Percentiles rank a stretch among this genome's conserved stretches.
These are phyloP conservation scores for Erysimum cheiri DNA, from an alignment of 441 rosid species.

Conservation along the genomic window DNA sequence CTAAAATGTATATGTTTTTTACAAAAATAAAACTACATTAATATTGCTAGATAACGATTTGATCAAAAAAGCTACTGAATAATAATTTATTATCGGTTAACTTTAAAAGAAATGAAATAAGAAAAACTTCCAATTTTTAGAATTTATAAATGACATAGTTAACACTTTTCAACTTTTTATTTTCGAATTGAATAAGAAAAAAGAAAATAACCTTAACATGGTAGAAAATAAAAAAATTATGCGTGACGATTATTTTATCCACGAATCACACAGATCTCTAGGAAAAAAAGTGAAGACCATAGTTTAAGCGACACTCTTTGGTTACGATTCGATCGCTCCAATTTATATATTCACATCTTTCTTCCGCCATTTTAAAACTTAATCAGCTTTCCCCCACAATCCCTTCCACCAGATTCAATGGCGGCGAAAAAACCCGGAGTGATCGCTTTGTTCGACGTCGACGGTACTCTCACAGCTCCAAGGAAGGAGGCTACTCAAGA, in stretches of 20 bases:
- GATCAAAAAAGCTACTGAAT: too few species aligned
- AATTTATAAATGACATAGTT: too few species aligned
- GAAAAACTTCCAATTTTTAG: too few species aligned
- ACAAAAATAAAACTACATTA: too few species aligned
- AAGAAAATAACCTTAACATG: not conserved
- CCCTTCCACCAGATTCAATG: constrained; percentile 46
- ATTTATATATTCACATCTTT: constrained; percentile 34
- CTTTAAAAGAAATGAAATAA: too few species aligned
- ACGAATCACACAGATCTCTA: constrained; percentile 44
- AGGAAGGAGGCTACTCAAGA: constrained; percentile 72
- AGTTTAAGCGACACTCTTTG: constrained; percentile 41
- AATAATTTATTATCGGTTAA: too few species aligned
- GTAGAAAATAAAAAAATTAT: constrained; percentile 1
- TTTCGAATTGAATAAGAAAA: not conserved
- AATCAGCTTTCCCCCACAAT: not conserved
- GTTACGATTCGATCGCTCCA: constrained; percentile 40
- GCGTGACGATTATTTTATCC: constrained; percentile 26
- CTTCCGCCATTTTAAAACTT: constrained; percentile 36
- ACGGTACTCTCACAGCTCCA: constrained; percentile 91
- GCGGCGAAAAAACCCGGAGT: constrained; percentile 63
- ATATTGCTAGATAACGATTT: too few species aligned
- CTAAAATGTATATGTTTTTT: too few species aligned
- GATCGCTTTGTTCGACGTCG: constrained; percentile 75
- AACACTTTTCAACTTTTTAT: not conserved
- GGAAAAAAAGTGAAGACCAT: constrained; percentile 39